Conservation (phyloP, 1,139 yeast species). For the Debaryomyces sp. region DNA sequence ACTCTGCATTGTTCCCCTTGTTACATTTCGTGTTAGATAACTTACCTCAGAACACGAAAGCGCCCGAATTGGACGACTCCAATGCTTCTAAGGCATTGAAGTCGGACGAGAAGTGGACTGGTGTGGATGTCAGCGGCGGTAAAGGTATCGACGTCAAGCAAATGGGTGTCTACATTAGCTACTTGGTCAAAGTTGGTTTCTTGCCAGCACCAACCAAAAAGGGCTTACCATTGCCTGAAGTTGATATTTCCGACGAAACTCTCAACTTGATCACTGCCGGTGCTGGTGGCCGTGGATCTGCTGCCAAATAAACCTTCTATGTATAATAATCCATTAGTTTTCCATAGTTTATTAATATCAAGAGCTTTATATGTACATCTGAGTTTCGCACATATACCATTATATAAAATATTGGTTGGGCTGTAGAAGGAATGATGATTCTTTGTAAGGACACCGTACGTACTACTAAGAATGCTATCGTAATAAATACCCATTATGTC, state of each 20-base stretch:
- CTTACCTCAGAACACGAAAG: slow-evolving; percentile 86
- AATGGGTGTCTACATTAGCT: slow-evolving; percentile 77
- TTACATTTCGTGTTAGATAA: slow-evolving; percentile 92
- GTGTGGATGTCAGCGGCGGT: slow-evolving; percentile 67
- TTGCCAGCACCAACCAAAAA: slow-evolving; percentile 57
- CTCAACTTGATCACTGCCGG: slow-evolving; percentile 69
- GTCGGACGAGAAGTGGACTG: slow-evolving; percentile 63
- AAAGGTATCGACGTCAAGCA: slow-evolving; percentile 68
- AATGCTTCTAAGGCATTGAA: slow-evolving; percentile 73
- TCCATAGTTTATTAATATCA: neutral
- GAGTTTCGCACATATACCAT: neutral
- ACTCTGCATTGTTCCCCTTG: slow-evolving; percentile 88
- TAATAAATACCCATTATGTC: neutral
- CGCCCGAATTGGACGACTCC: slow-evolving; percentile 90
- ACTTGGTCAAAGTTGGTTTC: slow-evolving; percentile 78
- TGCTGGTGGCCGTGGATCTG: slow-evolving; percentile 85
- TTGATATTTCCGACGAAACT: slow-evolving; percentile 59
- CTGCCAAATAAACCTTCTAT: slow-evolving; percentile 36
- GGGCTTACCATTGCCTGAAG: slow-evolving; percentile 59
- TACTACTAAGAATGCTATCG: neutral
- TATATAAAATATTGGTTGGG: neutral
- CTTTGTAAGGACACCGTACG: neutral
- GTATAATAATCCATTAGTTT: neutral
- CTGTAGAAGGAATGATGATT: neutral
- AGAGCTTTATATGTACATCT: neutral